Evolutionary conservation across 2,329 filamentous ascomycete species (phyloP).

Genomic region (Epichloe amarillans): DNA sequence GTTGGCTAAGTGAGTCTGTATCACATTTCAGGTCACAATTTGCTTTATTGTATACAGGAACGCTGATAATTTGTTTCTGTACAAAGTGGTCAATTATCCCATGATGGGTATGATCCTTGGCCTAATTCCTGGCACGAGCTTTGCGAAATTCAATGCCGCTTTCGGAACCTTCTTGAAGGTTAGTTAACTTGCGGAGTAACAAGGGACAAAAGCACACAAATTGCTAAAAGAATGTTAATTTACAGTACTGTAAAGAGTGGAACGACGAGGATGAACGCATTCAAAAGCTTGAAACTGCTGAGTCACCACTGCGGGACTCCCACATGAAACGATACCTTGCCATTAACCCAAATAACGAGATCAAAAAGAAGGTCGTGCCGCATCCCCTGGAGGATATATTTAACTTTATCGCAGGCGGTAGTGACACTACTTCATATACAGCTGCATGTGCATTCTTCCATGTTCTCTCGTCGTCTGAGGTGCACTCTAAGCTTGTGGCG

Average conservation of each 20-base stretch:
- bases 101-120: not conserved
- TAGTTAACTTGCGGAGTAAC: not conserved
- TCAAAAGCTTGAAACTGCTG: not conserved
- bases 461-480: not conserved
- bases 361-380: not conserved
- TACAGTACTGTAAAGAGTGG: not conserved
- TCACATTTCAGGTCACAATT: too few relatives aligned
- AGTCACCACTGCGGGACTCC: not conserved
- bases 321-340: not conserved
- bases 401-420: constrained; percentile 1
- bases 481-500: not conserved
- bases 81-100: not conserved
- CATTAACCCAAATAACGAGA: not conserved
- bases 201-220: too few relatives aligned
- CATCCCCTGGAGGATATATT: not conserved
- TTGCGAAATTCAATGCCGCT: not conserved
- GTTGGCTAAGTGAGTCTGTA: constrained; percentile 1
- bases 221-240: too few relatives aligned
- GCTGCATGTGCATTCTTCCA: not conserved
- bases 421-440: constrained; percentile 1
- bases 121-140: not conserved
- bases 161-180: not conserved
- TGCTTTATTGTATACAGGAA: too few relatives aligned
- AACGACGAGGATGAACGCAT: not conserved
- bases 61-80: too few relatives aligned